Conservation (phyloP, 495 filamentous ascomycete species). For the Aspergillus saccharolyticus region DNA sequence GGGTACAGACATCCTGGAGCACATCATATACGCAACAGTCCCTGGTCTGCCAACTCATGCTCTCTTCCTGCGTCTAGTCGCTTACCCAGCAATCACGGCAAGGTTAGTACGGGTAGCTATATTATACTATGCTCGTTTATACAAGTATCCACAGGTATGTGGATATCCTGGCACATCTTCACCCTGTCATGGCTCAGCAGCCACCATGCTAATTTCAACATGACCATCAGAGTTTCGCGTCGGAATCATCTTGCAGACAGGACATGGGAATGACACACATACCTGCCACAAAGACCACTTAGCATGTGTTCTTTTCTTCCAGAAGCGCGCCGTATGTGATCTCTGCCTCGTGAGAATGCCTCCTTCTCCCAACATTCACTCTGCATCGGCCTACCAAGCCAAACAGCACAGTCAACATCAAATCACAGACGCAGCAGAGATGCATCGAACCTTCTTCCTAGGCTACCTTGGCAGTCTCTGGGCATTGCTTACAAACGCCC, state of each 20-base stretch:
- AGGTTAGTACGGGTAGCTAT: not conserved
- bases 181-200: not conserved
- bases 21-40: not conserved
- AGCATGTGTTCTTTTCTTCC: not conserved
- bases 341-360: not conserved
- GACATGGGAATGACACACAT: not conserved
- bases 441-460: not conserved
- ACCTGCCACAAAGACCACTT: not conserved
- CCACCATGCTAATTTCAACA: not conserved
- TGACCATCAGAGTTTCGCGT: not conserved
- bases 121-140: not conserved
- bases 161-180: not conserved
- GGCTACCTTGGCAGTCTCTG: not conserved
- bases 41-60: slow-evolving; percentile 4
- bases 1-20: not conserved
- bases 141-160: not conserved
- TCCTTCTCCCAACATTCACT: not conserved
- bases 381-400: not conserved
- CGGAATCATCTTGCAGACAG: not conserved
- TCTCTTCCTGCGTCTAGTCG: not conserved
- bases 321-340: not conserved
- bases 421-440: not conserved
- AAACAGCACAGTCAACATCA: not conserved
- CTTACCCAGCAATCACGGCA: not conserved
- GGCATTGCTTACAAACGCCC: not conserved